Percentiles rank a stretch among this genome's conserved stretches.
Evolutionary conservation across 768 basidiomycete genomes (phyloP).

Genomic region (Epithele typhae): DNA sequence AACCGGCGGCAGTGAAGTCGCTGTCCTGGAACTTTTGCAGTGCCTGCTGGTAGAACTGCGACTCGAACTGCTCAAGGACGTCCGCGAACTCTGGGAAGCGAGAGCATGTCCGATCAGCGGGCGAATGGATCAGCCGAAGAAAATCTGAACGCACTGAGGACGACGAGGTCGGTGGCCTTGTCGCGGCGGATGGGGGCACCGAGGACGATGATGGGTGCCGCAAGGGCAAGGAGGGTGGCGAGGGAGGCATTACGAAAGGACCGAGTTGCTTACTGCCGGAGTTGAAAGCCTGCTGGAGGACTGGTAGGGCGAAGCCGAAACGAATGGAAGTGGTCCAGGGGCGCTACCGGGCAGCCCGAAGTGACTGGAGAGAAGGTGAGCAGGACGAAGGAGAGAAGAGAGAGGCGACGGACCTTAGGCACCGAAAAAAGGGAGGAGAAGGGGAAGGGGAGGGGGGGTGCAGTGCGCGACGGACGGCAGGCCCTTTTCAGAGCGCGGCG

Average conservation of each 20-base stretch:
- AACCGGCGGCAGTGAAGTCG: conserved; percentile 67
- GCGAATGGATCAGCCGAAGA: background rate
- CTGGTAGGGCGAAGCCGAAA: conserved; percentile 16
- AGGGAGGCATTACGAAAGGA: conserved; percentile 20
- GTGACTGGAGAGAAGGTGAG: conserved; percentile 28
- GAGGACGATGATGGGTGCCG: conserved; percentile 19
- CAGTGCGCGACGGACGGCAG: conserved; percentile 2
- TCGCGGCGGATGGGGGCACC: conserved; percentile 29
- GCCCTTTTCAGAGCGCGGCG: conserved; percentile 11
- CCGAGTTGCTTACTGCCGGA: conserved; percentile 15
- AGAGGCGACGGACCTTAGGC: conserved; percentile 13
- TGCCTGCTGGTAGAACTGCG: conserved; percentile 62
- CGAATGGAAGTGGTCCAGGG: conserved; percentile 39
- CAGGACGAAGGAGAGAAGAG: conserved; percentile 3
- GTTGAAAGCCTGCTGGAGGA: conserved; percentile 25
- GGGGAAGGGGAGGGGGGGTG: conserved; percentile 14
- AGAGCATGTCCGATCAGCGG: background rate
- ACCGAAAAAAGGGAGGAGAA: conserved; percentile 16
- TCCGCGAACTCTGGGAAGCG: conserved; percentile 75
- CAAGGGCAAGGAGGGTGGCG: conserved; percentile 23
- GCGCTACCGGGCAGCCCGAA: conserved; percentile 74
- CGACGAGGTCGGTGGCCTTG: conserved; percentile 42
- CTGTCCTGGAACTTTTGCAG: conserved; percentile 57
- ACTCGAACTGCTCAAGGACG: conserved; percentile 72
- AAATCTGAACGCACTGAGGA: conserved; percentile 48